These are phyloP conservation scores for Globisporangium viniferum DNA, from an alignment of 352 stramenopile genomes.

Conservation along the genomic window DNA sequence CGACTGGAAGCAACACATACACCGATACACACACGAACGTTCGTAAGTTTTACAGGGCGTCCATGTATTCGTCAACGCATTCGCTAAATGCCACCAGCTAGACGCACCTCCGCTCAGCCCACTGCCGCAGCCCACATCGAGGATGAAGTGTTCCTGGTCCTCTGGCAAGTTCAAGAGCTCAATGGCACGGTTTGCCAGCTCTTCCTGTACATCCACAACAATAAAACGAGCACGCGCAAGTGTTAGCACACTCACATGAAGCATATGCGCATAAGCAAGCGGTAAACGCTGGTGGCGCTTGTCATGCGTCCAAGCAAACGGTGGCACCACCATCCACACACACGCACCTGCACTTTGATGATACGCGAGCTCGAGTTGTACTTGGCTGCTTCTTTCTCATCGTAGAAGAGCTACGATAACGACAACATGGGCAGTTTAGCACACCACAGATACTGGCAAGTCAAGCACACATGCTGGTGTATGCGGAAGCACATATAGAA, in stretches of 20 bases:
- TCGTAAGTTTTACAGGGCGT: background rate
- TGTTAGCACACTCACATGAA: background rate
- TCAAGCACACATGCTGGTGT: background rate
- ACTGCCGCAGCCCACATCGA: constrained; percentile 97
- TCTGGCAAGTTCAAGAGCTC: constrained; percentile 95
- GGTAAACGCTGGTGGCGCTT: background rate
- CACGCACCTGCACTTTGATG: constrained; percentile 87
- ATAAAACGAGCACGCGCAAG: background rate
- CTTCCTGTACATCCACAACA: constrained; percentile 38
- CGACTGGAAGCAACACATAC: constrained; percentile 41
- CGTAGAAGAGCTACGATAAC: constrained; percentile 82
- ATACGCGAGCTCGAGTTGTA: constrained; percentile 93
- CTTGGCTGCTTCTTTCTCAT: constrained; percentile 91
- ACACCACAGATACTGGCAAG: background rate
- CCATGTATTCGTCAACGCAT: background rate
- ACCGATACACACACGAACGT: background rate
- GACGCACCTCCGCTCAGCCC: constrained; percentile 91
- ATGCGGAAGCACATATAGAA: background rate
- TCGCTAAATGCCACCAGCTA: background rate
- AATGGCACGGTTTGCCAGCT: constrained; percentile 96
- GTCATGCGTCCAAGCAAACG: background rate
- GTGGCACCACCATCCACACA: background rate
- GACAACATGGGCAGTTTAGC: background rate
- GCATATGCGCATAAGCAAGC: background rate
- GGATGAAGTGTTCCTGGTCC: constrained; percentile 86